phyloP scores from a whole-genome alignment of 805 yeast genomes.

The Zygosaccharomyces gambellarensis region DNA sequence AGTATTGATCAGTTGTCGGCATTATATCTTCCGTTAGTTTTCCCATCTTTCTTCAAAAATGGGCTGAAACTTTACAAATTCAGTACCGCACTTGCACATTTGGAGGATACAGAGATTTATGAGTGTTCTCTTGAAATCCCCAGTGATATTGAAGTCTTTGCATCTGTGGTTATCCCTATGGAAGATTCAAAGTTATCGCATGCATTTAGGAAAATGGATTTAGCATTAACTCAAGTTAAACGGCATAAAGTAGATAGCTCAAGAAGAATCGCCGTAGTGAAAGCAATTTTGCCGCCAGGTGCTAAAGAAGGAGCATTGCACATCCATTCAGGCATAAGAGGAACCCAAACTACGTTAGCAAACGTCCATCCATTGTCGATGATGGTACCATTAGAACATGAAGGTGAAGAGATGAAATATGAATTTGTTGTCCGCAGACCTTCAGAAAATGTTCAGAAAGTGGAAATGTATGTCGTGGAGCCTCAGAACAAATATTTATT shows the following conservation, averaged over 20 bases:
- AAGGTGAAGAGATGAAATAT: slow-evolving; percentile 53
- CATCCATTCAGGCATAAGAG: slow-evolving; percentile 65
- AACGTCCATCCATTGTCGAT: slow-evolving; percentile 65
- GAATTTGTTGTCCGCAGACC: slow-evolving; percentile 71
- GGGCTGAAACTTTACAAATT: slow-evolving; percentile 58
- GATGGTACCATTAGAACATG: slow-evolving; percentile 70
- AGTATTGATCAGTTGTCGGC: slow-evolving; percentile 76
- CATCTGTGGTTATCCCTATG: slow-evolving; percentile 50
- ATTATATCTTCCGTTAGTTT: slow-evolving; percentile 76
- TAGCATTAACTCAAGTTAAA: slow-evolving; percentile 71
- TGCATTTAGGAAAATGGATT: slow-evolving; percentile 34
- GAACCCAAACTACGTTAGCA: slow-evolving; percentile 51
- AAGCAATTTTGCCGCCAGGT: slow-evolving; percentile 73
- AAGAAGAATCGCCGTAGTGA: slow-evolving; percentile 65
- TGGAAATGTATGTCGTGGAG: slow-evolving; percentile 75
- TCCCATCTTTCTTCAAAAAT: slow-evolving; percentile 69
- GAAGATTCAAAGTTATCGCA: slow-evolving; percentile 23
- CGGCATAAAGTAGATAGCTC: slow-evolving; percentile 50
- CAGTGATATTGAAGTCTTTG: slow-evolving; percentile 59
- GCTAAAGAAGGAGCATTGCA: slow-evolving; percentile 66
- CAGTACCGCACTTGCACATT: slow-evolving; percentile 69
- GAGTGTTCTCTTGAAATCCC: slow-evolving; percentile 78
- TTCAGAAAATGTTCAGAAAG: slow-evolving; percentile 58
- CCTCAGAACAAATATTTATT: slow-evolving; percentile 72
- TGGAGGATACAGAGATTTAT: slow-evolving; percentile 69